Conservation (phyloP, 208 protist genomes). For the Leishmania aethiopica region DNA sequence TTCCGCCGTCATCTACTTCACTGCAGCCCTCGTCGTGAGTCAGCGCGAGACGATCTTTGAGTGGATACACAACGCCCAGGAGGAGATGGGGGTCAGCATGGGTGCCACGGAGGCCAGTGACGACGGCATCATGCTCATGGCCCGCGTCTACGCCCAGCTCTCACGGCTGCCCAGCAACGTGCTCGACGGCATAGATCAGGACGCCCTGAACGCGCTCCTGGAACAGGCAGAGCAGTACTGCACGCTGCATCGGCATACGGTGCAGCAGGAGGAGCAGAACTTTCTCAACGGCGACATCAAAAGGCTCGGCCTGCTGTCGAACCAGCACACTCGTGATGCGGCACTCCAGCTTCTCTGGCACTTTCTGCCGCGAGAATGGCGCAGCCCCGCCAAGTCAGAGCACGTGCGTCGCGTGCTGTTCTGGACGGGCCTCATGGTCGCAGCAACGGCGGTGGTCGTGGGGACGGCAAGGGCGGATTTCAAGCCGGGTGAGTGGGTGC, state of each 20-base stretch:
- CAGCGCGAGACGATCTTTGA: constrained; percentile 54
- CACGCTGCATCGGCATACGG: constrained; percentile 29
- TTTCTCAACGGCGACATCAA: constrained; percentile 62
- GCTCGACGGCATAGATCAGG: constrained; percentile 35
- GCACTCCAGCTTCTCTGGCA: constrained; percentile 71
- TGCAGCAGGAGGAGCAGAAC: constrained; percentile 37
- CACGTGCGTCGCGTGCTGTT: constrained; percentile 25
- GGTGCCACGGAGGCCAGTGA: constrained; percentile 30
- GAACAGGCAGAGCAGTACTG: constrained; percentile 31
- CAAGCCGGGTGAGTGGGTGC: constrained; percentile 18
- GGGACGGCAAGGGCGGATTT: constrained; percentile 21
- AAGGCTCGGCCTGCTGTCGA: constrained; percentile 62
- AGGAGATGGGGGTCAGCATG: constrained; percentile 19
- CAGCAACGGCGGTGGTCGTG: constrained; percentile 31
- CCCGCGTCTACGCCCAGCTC: constrained; percentile 66
- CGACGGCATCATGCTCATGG: constrained; percentile 72
- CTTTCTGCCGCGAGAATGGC: constrained; percentile 77
- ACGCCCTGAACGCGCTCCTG: constrained; percentile 48
- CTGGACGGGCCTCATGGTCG: constrained; percentile 35
- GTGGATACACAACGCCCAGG: constrained; percentile 45
- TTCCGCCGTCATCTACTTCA: constrained; percentile 72
- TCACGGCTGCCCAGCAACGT: constrained; percentile 46
- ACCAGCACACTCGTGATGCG: constrained; percentile 65
- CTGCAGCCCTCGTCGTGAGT: constrained; percentile 65
- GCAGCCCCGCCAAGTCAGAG: constrained; percentile 48